Conservation (phyloP, 1,284 basidiomycete species). For the Lentinus polychrous region DNA sequence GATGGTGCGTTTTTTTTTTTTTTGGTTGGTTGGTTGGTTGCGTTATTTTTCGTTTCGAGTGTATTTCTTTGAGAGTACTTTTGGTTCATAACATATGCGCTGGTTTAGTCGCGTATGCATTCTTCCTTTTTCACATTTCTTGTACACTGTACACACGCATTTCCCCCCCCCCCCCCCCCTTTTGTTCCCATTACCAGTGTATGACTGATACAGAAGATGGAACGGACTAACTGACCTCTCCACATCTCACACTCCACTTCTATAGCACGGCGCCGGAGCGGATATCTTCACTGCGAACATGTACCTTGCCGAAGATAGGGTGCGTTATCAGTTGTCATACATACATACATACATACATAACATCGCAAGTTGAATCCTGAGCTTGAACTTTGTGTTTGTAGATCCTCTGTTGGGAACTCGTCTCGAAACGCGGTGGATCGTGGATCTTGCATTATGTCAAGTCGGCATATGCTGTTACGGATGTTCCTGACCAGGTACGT, state of each 20-base stretch:
- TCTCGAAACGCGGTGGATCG: constrained; percentile 77
- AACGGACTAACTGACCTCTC: no score
- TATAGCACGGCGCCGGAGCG: constrained; percentile 72
- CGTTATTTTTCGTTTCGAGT: constrained; percentile 1
- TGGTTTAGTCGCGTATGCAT: no score
- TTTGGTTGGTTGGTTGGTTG: not conserved
- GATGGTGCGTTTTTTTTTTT: constrained; percentile 43
- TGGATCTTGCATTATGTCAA: constrained; percentile 96
- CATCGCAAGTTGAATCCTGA: not conserved
- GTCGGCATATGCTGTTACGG: constrained; percentile 86
- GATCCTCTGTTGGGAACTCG: constrained; percentile 93
- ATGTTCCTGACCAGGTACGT: constrained; percentile 73
- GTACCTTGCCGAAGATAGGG: constrained; percentile 89
- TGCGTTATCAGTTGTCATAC: constrained; percentile 27
- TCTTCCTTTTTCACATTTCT: no score
- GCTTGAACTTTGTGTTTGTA: constrained; percentile 19
- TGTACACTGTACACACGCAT: no score
- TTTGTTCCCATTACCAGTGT: no score
- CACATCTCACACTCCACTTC: no score
- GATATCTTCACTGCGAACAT: constrained; percentile 93
- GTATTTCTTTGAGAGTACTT: no score
- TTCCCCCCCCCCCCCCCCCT: no score
- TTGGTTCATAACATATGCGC: no score
- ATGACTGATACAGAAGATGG: no score
- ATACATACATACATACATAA: not conserved